Percentiles rank a stretch among this genome's conserved stretches.
Conservation (phyloP, 192 early-diverging fungal genomes). For the Mortierella antarctica region DNA sequence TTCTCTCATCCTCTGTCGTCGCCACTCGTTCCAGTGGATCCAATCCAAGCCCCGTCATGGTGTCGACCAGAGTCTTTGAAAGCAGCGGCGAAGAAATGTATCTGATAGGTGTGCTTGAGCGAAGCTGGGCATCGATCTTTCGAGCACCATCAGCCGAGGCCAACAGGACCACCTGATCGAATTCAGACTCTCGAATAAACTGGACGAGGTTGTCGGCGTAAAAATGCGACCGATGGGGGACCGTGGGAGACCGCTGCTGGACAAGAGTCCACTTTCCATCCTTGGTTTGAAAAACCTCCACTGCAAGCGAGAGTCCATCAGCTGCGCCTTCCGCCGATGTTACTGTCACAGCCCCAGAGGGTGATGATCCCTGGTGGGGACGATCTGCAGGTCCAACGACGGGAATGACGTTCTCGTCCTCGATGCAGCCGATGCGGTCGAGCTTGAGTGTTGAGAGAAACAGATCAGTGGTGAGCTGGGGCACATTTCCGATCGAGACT, state of each 20-base stretch:
- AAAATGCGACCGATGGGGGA: conserved; percentile 58
- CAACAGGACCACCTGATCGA: conserved; percentile 68
- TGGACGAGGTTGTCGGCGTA: conserved; percentile 64
- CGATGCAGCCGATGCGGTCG: conserved; percentile 70
- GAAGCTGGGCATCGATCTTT: conserved; percentile 70
- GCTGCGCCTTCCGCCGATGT: background rate
- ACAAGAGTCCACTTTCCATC: conserved; percentile 73
- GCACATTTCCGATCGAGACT: conserved; percentile 85
- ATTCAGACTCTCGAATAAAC: conserved; percentile 64
- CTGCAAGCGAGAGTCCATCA: conserved; percentile 55
- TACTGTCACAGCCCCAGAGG: conserved; percentile 43
- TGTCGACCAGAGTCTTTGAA: conserved; percentile 21
- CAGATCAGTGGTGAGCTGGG: conserved; percentile 77
- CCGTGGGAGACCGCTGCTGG: conserved; percentile 76
- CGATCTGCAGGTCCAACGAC: conserved; percentile 65
- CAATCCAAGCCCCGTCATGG: conserved; percentile 35
- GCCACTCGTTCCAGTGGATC: conserved; percentile 43
- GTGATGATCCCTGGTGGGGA: background rate
- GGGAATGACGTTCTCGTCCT: conserved; percentile 66
- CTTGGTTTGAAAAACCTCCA: conserved; percentile 74
- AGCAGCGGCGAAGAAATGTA: conserved; percentile 40
- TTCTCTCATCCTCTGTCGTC: conserved; percentile 32
- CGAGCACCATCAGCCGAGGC: conserved; percentile 76
- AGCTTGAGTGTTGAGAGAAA: conserved; percentile 71
- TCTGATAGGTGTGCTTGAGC: conserved; percentile 62